Evolutionary conservation across 305 asterid species (phyloP).

Genomic region (Caryopteris hybrid): DNA sequence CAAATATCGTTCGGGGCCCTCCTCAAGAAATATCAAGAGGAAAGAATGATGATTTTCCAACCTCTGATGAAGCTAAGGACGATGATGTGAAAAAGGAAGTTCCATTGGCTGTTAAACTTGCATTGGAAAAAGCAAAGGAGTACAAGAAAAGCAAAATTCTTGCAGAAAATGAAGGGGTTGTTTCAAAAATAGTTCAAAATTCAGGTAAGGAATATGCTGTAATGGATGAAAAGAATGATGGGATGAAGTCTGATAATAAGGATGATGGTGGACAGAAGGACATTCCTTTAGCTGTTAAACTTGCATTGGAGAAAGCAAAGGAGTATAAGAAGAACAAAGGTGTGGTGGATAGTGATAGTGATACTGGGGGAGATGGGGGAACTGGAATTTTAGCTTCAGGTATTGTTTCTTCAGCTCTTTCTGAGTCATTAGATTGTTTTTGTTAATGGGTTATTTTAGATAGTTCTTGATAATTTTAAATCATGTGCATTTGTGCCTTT

Average conservation of each 20-base stretch:
- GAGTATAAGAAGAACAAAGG: slow-evolving; percentile 38
- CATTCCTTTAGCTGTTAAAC: slow-evolving; percentile 33
- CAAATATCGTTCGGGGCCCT: slow-evolving; percentile 19
- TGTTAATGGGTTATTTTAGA: neutral
- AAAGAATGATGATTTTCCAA: slow-evolving; percentile 11
- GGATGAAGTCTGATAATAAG: neutral
- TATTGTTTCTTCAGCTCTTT: slow-evolving; percentile 15
- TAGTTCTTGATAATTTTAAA: neutral
- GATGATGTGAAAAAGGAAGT: slow-evolving; percentile 17
- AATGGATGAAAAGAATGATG: slow-evolving; percentile 11
- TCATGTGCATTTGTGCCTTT: neutral
- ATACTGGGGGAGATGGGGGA: slow-evolving; percentile 14
- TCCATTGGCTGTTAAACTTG: slow-evolving; percentile 33
- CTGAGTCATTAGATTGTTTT: neutral
- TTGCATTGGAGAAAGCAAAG: slow-evolving; percentile 44
- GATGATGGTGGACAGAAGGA: slow-evolving; percentile 24
- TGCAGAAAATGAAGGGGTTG: slow-evolving; percentile 13
- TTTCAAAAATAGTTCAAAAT: slow-evolving; percentile 9
- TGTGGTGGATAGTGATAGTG: slow-evolving; percentile 10
- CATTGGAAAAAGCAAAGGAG: slow-evolving; percentile 29
- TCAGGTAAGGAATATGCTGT: slow-evolving; percentile 19
- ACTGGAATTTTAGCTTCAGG: slow-evolving; percentile 33
- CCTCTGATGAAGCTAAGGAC: slow-evolving; percentile 7
- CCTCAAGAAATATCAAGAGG: slow-evolving; percentile 18
- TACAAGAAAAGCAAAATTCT: slow-evolving; percentile 21